phyloP scores from a whole-genome alignment of 768 basidiomycete species.

The Boletus insuetus region DNA sequence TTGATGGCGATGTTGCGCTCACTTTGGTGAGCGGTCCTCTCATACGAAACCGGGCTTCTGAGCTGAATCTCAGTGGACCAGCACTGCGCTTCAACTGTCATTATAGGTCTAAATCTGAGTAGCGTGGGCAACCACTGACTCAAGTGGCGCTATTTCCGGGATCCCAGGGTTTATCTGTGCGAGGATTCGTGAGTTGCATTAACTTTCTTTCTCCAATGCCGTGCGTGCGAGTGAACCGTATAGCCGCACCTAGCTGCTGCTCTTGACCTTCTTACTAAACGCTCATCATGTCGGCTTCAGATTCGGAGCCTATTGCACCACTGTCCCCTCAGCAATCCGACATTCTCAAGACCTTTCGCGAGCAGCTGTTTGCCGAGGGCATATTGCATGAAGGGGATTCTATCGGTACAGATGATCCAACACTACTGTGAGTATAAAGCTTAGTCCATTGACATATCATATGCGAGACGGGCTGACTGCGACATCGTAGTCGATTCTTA shows the following conservation, averaged over 20 bases:
- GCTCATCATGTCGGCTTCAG: conserved; percentile 12
- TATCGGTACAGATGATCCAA: conserved; percentile 59
- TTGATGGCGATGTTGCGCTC: too few species aligned
- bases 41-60: too few species aligned
- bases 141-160: too few species aligned
- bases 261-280: neutral
- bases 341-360: conserved; percentile 48
- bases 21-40: too few species aligned
- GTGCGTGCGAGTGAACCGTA: neutral
- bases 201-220: neutral
- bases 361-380: conserved; percentile 49
- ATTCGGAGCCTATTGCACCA: neutral
- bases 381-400: conserved; percentile 59
- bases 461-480: conserved; percentile 4
- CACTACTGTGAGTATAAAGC: conserved; percentile 49
- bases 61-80: too few species aligned
- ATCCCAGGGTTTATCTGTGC: too few species aligned
- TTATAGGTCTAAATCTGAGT: too few species aligned
- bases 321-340: conserved; percentile 33
- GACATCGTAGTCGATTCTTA: conserved; percentile 59
- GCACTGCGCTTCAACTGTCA: too few species aligned
- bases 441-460: neutral
- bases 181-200: too few species aligned
- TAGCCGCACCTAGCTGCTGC: neutral
- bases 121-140: too few species aligned